Evolutionary conservation across 345 rosid species (phyloP).

Genomic region (Erysimum cheiranthoides): DNA sequence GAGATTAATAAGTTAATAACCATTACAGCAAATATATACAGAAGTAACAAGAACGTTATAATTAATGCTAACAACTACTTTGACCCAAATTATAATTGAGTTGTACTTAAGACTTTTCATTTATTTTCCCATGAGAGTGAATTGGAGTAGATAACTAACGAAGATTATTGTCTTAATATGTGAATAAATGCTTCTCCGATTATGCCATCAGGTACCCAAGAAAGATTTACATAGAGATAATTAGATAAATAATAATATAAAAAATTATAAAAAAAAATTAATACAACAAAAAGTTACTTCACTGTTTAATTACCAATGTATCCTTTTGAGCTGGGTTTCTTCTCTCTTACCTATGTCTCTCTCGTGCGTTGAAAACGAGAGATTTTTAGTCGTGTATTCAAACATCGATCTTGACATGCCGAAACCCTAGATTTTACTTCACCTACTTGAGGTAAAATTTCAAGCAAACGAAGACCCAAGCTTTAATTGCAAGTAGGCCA

Average conservation of each 20-base stretch:
- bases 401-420: slow-evolving; percentile 19
- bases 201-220: not conserved
- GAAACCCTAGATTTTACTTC: slow-evolving; percentile 31
- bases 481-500: slow-evolving; percentile 70
- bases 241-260: too few relatives aligned
- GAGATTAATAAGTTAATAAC: too few relatives aligned
- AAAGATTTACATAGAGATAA: too few relatives aligned
- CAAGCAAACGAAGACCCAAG: slow-evolving; percentile 39
- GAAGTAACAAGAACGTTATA: slow-evolving; percentile 9
- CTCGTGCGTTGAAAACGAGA: slow-evolving; percentile 27
- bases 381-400: not conserved
- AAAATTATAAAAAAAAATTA: too few relatives aligned
- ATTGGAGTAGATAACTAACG: not conserved
- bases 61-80: slow-evolving; percentile 31
- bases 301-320: not conserved
- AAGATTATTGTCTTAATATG: not conserved
- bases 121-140: not conserved
- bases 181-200: slow-evolving; percentile 4
- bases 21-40: too few relatives aligned
- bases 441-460: slow-evolving; percentile 40
- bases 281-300: too few relatives aligned
- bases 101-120: not conserved
- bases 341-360: not conserved
- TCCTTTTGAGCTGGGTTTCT: not conserved
- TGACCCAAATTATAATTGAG: slow-evolving; percentile 13